Evolutionary conservation across 2,329 filamentous ascomycete genomes (phyloP).

Genomic region (Geosmithia morbida): DNA sequence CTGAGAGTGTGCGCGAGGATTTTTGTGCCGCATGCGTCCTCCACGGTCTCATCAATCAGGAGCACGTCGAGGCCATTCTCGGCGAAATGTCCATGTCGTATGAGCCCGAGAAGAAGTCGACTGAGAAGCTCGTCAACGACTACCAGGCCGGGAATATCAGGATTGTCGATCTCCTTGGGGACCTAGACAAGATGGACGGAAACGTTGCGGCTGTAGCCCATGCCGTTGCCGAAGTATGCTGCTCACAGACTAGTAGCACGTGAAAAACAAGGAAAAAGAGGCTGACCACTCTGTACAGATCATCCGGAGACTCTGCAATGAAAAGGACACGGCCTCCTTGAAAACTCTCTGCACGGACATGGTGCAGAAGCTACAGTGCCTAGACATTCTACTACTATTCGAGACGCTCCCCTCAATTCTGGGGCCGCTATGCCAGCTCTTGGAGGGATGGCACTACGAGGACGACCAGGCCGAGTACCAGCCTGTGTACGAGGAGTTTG

Average conservation of each 20-base stretch:
- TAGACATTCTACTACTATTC: conserved; percentile 67
- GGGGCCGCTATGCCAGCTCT: conserved; percentile 56
- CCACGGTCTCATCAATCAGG: conserved; percentile 68
- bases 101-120: conserved; percentile 61
- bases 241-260: background rate
- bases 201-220: conserved; percentile 78
- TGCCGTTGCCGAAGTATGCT: conserved; percentile 54
- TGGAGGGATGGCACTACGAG: conserved; percentile 71
- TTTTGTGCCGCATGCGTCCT: conserved; percentile 86
- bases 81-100: conserved; percentile 75
- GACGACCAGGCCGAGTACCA: conserved; percentile 77
- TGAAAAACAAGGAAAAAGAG: background rate
- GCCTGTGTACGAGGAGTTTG: conserved; percentile 76
- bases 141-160: conserved; percentile 64
- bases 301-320: conserved; percentile 52
- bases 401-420: conserved; percentile 56
- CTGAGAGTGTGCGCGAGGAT: conserved; percentile 47
- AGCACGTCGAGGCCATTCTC: conserved; percentile 64
- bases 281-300: conserved; percentile 27
- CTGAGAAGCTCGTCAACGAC: conserved; percentile 64
- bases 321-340: conserved; percentile 67
- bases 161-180: conserved; percentile 61
- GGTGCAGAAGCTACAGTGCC: conserved; percentile 53
- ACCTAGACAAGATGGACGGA: conserved; percentile 80
- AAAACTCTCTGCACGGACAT: conserved; percentile 60